Conservation (phyloP, 768 basidiomycete genomes). For the Podaxis rugospora region DNA sequence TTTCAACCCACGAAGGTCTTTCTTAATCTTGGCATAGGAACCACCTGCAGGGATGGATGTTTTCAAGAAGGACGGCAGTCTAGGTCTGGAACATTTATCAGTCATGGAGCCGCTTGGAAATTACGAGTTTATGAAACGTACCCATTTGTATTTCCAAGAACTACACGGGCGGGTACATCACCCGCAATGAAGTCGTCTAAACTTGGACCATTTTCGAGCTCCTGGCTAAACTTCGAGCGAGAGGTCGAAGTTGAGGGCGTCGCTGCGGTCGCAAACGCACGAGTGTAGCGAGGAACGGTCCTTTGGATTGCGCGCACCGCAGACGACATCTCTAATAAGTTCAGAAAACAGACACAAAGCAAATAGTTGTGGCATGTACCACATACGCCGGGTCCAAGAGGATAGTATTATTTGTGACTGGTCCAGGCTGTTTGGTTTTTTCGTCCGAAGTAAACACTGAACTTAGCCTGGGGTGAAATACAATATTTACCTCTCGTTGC, state of each 20-base stretch:
- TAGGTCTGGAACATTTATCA: slow-evolving; percentile 48
- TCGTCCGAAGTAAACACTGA: background rate
- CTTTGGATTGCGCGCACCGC: slow-evolving; percentile 14
- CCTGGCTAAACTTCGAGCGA: slow-evolving; percentile 40
- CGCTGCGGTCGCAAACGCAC: slow-evolving; percentile 25
- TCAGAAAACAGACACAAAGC: no score
- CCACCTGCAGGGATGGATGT: slow-evolving; percentile 87
- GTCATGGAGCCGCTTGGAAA: background rate
- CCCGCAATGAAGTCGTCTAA: slow-evolving; percentile 81
- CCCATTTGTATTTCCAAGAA: slow-evolving; percentile 71
- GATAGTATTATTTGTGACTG: background rate
- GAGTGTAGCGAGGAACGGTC: slow-evolving; percentile 13
- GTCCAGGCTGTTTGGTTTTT: background rate
- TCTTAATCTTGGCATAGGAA: slow-evolving; percentile 91
- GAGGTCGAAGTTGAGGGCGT: slow-evolving; percentile 25
- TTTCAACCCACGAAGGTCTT: slow-evolving; percentile 85
- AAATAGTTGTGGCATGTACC: background rate
- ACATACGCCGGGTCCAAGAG: background rate
- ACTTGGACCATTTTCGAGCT: slow-evolving; percentile 62
- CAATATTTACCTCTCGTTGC: background rate
- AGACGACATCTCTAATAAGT: slow-evolving; percentile 14
- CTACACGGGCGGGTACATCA: slow-evolving; percentile 50
- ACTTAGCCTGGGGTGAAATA: background rate
- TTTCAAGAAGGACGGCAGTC: slow-evolving; percentile 84
- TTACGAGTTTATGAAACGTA: slow-evolving; percentile 27